A percentile compares a stretch with the other conserved stretches of the same genome.
These are phyloP conservation scores for Alternaria hordeiaustralica DNA, from an alignment of 2,329 filamentous ascomycete species.

Conservation along the genomic window DNA sequence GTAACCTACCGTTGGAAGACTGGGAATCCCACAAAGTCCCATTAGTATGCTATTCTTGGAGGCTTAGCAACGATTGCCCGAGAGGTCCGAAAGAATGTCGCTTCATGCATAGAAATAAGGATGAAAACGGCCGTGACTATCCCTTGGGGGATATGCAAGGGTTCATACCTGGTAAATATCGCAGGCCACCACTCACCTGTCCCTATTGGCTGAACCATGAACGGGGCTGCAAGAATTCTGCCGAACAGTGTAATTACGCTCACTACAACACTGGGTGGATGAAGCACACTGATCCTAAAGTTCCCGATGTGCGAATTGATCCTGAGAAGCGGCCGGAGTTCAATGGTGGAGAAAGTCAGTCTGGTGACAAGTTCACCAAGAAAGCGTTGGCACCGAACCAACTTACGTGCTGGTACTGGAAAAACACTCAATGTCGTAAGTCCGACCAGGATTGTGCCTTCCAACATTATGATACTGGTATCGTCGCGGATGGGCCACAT, in stretches of 20 bases:
- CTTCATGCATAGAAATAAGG: slow-evolving; percentile 37
- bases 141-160: slow-evolving; percentile 23
- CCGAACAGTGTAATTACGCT: slow-evolving; percentile 33
- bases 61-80: slow-evolving; percentile 28
- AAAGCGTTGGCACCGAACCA: not conserved
- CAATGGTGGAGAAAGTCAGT: not conserved
- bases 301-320: slow-evolving; percentile 15
- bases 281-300: not conserved
- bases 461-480: slow-evolving; percentile 24
- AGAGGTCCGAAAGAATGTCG: slow-evolving; percentile 24
- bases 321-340: not conserved
- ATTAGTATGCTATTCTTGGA: slow-evolving; percentile 39
- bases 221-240: slow-evolving; percentile 24
- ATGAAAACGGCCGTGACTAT: slow-evolving; percentile 23
- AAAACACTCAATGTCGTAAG: slow-evolving; percentile 6
- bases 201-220: slow-evolving; percentile 28
- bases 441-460: slow-evolving; percentile 14
- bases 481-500: slow-evolving; percentile 10
- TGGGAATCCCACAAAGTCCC: slow-evolving; percentile 39
- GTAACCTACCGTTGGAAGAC: slow-evolving; percentile 11
- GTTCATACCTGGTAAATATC: slow-evolving; percentile 33
- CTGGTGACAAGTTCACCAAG: not conserved
- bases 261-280: slow-evolving; percentile 41
- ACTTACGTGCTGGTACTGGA: slow-evolving; percentile 35
- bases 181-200: slow-evolving; percentile 38